Conservation (phyloP, 768 basidiomycete species). For the Termitomyces eurrhizus region DNA sequence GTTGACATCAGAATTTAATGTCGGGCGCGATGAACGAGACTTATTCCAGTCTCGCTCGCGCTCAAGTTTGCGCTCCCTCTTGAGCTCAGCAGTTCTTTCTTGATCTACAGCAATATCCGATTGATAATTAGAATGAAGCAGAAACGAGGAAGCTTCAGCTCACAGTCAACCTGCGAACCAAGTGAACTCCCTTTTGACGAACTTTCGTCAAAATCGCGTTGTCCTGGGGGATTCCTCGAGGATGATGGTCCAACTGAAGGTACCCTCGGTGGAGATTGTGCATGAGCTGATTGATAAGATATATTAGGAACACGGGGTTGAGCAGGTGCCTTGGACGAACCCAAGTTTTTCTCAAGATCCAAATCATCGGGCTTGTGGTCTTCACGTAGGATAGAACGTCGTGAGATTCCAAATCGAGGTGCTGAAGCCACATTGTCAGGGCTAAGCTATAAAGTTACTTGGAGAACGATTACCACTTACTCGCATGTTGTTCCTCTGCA, state of each 20-base stretch:
- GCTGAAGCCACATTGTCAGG: conserved; percentile 8
- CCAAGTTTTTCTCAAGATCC: conserved; percentile 46
- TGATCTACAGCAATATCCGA: conserved; percentile 31
- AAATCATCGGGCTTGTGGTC: conserved; percentile 16
- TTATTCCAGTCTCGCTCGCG: conserved; percentile 55
- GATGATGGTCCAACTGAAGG: conserved; percentile 17
- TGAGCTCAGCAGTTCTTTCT: conserved; percentile 27
- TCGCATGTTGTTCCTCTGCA: background rate
- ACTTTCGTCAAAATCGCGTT: conserved; percentile 36
- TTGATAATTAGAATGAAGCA: background rate
- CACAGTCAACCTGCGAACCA: conserved; percentile 51
- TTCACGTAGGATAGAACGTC: background rate
- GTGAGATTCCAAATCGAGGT: conserved; percentile 13
- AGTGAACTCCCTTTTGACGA: conserved; percentile 42
- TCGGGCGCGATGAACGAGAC: conserved; percentile 35
- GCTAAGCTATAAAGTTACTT: background rate
- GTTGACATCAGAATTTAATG: conserved; percentile 38
- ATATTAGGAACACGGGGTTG: conserved; percentile 20
- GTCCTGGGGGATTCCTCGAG: conserved; percentile 21
- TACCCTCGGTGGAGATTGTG: conserved; percentile 9
- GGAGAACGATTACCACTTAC: background rate
- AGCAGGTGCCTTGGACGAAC: conserved; percentile 21
- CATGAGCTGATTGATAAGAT: conserved; percentile 17
- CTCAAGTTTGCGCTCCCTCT: background rate
- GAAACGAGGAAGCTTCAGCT: conserved; percentile 17